Conservation (phyloP, 768 basidiomycete genomes). For the Suillus decipiens region DNA sequence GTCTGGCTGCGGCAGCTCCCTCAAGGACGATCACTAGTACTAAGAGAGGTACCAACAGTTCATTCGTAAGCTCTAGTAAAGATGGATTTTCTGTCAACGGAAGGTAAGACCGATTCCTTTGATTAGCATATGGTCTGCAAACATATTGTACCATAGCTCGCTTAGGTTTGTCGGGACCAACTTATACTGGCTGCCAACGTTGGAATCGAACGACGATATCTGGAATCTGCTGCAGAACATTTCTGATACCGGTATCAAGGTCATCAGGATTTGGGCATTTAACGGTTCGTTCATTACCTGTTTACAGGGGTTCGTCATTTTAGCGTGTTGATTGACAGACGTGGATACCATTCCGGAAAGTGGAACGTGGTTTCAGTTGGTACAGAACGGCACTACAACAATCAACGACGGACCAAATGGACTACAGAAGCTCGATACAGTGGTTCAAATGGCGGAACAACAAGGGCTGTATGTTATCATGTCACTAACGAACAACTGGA, state of each 20-base stretch:
- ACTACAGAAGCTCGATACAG: constrained; percentile 53
- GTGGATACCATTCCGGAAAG: constrained; percentile 42
- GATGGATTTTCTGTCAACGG: constrained; percentile 57
- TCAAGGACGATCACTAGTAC: constrained; percentile 32
- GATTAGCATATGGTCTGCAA: neutral
- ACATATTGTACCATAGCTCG: neutral
- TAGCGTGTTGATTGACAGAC: constrained; percentile 50
- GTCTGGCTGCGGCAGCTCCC: constrained; percentile 29
- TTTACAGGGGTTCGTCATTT: neutral
- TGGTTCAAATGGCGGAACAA: constrained; percentile 54
- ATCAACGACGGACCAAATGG: constrained; percentile 56
- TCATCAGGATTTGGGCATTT: constrained; percentile 52
- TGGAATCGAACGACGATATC: constrained; percentile 46
- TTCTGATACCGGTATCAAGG: constrained; percentile 48
- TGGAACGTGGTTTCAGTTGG: constrained; percentile 54
- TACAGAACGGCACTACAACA: constrained; percentile 48
- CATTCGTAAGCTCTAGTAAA: constrained; percentile 49
- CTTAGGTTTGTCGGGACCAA: constrained; percentile 47
- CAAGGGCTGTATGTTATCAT: constrained; percentile 54
- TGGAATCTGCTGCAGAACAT: constrained; percentile 54
- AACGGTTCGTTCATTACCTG: neutral
- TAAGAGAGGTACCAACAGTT: constrained; percentile 34
- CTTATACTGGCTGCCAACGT: constrained; percentile 58
- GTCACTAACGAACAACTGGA: constrained; percentile 65
- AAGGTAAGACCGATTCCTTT: constrained; percentile 34